Conservation (phyloP, 768 basidiomycete genomes). For the Pilatotrama ljubarskyi region DNA sequence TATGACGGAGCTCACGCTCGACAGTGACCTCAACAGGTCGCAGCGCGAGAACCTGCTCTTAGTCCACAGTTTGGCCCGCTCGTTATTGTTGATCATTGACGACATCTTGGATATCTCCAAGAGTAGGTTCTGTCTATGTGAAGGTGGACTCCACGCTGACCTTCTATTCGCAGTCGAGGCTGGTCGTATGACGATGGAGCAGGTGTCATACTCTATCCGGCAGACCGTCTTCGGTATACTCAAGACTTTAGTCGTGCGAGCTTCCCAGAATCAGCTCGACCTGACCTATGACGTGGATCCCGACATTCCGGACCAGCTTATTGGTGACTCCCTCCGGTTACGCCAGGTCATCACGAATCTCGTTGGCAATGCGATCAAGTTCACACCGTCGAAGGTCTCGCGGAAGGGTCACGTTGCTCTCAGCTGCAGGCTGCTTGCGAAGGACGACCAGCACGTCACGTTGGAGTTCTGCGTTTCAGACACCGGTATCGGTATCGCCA, state of each 20-base stretch:
- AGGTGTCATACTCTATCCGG: constrained; percentile 97
- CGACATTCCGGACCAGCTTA: constrained; percentile 93
- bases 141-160: background rate
- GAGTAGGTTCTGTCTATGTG: constrained; percentile 60
- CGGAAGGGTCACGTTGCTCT: constrained; percentile 89
- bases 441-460: constrained; percentile 83
- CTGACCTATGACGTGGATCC: constrained; percentile 95
- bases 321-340: constrained; percentile 93
- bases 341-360: constrained; percentile 95
- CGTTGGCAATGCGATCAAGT: constrained; percentile 96
- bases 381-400: constrained; percentile 79
- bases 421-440: constrained; percentile 74
- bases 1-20: constrained; percentile 98
- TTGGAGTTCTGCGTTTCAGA: constrained; percentile 97
- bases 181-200: constrained; percentile 99
- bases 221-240: constrained; percentile 96
- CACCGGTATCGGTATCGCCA: constrained; percentile 98
- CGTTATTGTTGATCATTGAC: constrained; percentile 93
- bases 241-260: constrained; percentile 97
- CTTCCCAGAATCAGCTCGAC: constrained; percentile 94
- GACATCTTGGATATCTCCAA: constrained; percentile 99
- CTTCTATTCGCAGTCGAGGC: constrained; percentile 74
- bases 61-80: constrained; percentile 92
- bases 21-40: constrained; percentile 90
- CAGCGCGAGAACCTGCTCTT: constrained; percentile 95